Conservation (phyloP, 805 yeast genomes). For the Alloascoidea hylecoeti region DNA sequence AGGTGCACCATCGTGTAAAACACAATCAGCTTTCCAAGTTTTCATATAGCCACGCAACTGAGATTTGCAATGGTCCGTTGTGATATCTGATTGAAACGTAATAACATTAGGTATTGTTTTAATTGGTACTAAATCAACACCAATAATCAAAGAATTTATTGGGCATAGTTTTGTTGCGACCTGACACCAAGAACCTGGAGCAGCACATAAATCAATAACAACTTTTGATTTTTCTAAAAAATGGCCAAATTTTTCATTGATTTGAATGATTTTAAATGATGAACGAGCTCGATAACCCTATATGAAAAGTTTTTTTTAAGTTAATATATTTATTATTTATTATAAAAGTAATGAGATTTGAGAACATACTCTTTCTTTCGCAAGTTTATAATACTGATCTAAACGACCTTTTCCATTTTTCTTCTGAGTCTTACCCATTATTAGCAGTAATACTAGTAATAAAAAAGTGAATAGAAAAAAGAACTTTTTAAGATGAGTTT, state of each 20-base stretch:
- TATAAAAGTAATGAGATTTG: background rate
- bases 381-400: constrained; percentile 90
- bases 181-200: constrained; percentile 99
- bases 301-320: background rate
- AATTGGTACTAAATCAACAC: constrained; percentile 98
- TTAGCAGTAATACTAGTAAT: no score
- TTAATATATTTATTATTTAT: background rate
- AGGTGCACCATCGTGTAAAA: constrained; percentile 99
- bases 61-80: constrained; percentile 95
- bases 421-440: constrained; percentile 86
- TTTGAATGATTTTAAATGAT: constrained; percentile 87
- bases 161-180: constrained; percentile 94
- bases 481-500: no score
- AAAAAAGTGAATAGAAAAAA: no score
- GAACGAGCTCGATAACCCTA: constrained; percentile 96
- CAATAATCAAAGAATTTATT: constrained; percentile 81
- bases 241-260: constrained; percentile 93
- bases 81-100: constrained; percentile 91
- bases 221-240: constrained; percentile 90
- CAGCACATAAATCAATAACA: constrained; percentile 96
- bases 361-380: constrained; percentile 62
- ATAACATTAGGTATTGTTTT: constrained; percentile 91
- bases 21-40: constrained; percentile 98
- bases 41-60: constrained; percentile 90
- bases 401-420: constrained; percentile 97